These are phyloP conservation scores for Hemileia vastatrix DNA, from an alignment of 1,284 basidiomycete genomes.

Conservation along the genomic window DNA sequence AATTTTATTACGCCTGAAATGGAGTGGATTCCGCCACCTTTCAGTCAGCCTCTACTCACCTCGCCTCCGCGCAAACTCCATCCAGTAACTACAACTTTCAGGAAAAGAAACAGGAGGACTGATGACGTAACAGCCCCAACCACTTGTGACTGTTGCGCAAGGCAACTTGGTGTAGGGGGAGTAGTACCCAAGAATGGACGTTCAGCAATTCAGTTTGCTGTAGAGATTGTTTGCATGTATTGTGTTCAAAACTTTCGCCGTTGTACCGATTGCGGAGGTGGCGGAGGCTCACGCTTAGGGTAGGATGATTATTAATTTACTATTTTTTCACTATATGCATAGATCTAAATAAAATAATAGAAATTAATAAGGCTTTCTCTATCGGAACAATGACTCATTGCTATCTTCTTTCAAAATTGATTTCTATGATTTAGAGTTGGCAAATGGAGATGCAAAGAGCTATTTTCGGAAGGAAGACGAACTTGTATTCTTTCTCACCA, in stretches of 20 bases:
- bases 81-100: constrained; percentile 5
- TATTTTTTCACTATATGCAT: too few relatives aligned
- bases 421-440: constrained; percentile 45
- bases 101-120: constrained; percentile 19
- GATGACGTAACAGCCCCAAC: constrained; percentile 20
- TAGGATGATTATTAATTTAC: not conserved
- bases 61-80: too few relatives aligned
- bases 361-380: too few relatives aligned
- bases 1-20: too few relatives aligned
- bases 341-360: too few relatives aligned
- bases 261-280: constrained; percentile 22
- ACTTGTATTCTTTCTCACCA: constrained; percentile 47
- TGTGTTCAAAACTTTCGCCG: constrained; percentile 13
- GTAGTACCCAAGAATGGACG: constrained; percentile 18
- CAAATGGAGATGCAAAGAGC: constrained; percentile 48
- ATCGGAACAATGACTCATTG: not conserved
- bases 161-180: constrained; percentile 17
- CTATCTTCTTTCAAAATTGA: not conserved
- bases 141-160: constrained; percentile 19
- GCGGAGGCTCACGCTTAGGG: constrained; percentile 19
- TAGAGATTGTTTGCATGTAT: constrained; percentile 18
- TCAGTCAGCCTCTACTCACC: too few relatives aligned
- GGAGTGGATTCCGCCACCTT: too few relatives aligned
- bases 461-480: constrained; percentile 47
- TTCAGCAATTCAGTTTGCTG: constrained; percentile 22